Evolutionary conservation across 2,329 filamentous ascomycete genomes (phyloP), one percentile per base, ranked within the genome.

Genomic region (Sclerotinia minor): DNA sequence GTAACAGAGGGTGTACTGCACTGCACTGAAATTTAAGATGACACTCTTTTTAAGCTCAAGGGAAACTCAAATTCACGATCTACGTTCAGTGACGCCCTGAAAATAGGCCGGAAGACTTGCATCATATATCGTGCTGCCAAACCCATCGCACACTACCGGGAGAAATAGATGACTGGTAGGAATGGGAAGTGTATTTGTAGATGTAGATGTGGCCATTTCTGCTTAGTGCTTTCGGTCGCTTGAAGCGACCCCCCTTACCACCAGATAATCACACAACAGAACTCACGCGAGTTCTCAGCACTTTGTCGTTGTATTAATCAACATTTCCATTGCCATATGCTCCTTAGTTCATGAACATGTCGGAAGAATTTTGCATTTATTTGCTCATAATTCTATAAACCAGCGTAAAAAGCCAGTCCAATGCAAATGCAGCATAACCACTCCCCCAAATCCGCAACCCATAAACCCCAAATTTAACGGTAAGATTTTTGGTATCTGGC

Each of bases 401-500:
- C 73, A 75, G 72, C 72, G 73, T 72, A 73, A 67, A 71, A 72
- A 71, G 73, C 73, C 73, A 74, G 52, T 73, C 75, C 76, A 74
- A 74, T 76, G 74, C 76, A 76, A 77, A 77, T 77, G 74, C 75
- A 75, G 72, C 70, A 76, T 64, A 75, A 73, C 74, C 72, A 73
- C 71, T 73, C 70, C 72, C 73, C 76, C 73, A 71, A 68, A 72
- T 68, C 73, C 71, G 71, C 70, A 67, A 71, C 71, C 72, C 69
- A 66, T 73, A 65, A 70, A 71, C 65, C 69, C 71, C 69, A 71
- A 71, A 71, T 69, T 92, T 94, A 97, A 94, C 94, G 92, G 90
- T 97, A 97, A 77, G 94, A 97, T 87, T 97, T 97, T 87, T 98
- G 94, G 94, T 92, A 98, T 81, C 94, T 91, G 80, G 94, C 87